phyloP scores from a whole-genome alignment of 2,329 filamentous ascomycete genomes.

The Aspergillus proliferans region DNA sequence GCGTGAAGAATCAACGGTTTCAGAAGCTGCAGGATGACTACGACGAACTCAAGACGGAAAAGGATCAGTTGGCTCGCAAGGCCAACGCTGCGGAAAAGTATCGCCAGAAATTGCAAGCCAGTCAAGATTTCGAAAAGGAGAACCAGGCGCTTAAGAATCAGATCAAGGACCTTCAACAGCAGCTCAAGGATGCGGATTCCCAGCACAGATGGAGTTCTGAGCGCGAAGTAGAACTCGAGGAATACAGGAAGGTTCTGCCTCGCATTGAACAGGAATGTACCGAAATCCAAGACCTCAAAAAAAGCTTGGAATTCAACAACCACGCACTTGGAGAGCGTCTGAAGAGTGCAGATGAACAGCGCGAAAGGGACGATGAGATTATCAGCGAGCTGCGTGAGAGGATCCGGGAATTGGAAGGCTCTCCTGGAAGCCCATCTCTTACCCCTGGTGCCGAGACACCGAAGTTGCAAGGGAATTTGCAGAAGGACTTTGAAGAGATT shows the following conservation, averaged over 20 bases:
- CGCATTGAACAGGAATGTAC: conserved; percentile 44
- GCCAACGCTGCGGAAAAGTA: conserved; percentile 47
- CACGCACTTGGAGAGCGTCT: conserved; percentile 41
- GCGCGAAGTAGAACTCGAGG: conserved; percentile 37
- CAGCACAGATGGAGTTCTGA: conserved; percentile 35
- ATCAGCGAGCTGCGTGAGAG: conserved; percentile 39
- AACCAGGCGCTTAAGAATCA: conserved; percentile 42
- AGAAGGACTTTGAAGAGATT: conserved; percentile 38
- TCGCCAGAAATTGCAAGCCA: conserved; percentile 44
- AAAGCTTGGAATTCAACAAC: conserved; percentile 44
- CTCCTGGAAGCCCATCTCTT: conserved; percentile 32
- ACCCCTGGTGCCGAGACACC: conserved; percentile 35
- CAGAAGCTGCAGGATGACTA: conserved; percentile 46
- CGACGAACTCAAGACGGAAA: conserved; percentile 43
- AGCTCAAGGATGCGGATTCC: conserved; percentile 41
- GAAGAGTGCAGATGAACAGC: conserved; percentile 38
- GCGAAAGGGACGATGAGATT: conserved; percentile 35
- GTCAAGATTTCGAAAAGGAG: conserved; percentile 45
- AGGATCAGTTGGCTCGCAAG: conserved; percentile 41
- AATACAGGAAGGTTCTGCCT: conserved; percentile 41
- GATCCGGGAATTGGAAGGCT: conserved; percentile 37
- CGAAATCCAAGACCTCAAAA: conserved; percentile 44
- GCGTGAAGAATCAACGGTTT: conserved; percentile 40
- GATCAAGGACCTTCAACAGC: conserved; percentile 42
- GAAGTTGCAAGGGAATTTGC: conserved; percentile 33